Evolutionary conservation across 306 rosid species (phyloP).

Genomic region (Rosa persica): DNA sequence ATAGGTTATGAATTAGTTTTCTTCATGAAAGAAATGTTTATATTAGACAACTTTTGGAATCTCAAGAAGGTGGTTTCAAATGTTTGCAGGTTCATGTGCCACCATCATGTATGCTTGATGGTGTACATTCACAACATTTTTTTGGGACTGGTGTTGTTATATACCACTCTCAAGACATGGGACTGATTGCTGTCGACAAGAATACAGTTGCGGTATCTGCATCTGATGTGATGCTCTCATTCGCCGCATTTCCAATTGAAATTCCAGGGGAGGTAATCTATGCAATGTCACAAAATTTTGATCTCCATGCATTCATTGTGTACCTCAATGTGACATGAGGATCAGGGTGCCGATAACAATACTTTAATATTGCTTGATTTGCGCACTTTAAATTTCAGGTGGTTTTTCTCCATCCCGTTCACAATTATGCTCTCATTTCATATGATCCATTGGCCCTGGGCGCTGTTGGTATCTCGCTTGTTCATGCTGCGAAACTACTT

Average conservation of each 20-base stretch:
- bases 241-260: constrained; percentile 95
- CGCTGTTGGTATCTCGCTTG: constrained; percentile 71
- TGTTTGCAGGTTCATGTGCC: constrained; percentile 89
- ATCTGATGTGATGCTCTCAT: constrained; percentile 85
- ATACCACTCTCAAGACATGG: constrained; percentile 78
- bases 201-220: constrained; percentile 88
- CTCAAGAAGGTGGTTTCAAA: constrained; percentile 31
- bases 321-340: background rate
- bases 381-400: constrained; percentile 53
- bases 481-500: constrained; percentile 86
- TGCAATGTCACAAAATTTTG: constrained; percentile 8
- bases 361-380: constrained; percentile 9
- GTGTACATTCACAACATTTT: constrained; percentile 92
- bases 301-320: background rate
- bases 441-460: constrained; percentile 96
- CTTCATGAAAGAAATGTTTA: background rate
- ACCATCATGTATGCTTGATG: constrained; percentile 94
- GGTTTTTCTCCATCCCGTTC: constrained; percentile 94
- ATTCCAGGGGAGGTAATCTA: constrained; percentile 88
- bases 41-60: background rate
- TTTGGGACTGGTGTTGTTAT: constrained; percentile 90
- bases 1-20: background rate
- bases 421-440: constrained; percentile 87
- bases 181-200: constrained; percentile 86
- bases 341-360: background rate